phyloP scores from a whole-genome alignment of 345 rosid species.

The Raphanus raphanistrum region DNA sequence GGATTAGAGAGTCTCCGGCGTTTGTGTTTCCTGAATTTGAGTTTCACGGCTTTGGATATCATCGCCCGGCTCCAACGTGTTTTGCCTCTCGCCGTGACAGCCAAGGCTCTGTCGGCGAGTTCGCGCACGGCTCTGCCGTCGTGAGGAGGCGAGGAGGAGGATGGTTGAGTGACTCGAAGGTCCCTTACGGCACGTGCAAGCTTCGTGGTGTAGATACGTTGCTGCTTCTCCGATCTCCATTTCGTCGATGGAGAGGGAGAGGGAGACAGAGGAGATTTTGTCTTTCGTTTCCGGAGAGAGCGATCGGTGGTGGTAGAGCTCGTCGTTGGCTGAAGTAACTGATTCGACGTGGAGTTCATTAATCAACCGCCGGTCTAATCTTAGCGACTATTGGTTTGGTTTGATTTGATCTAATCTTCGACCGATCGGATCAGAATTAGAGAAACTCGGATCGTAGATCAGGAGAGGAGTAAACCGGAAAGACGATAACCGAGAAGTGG shows the following conservation, averaged over 20 bases:
- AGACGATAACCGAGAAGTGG: neutral
- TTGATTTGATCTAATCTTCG: neutral
- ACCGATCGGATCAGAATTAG: conserved; percentile 3
- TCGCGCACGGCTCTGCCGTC: conserved; percentile 72
- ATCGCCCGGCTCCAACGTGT: conserved; percentile 95
- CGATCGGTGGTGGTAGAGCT: conserved; percentile 48
- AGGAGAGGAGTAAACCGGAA: conserved; percentile 14
- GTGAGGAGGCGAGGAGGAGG: conserved; percentile 40
- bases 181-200: conserved; percentile 70
- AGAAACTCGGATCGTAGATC: neutral
- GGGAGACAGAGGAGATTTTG: conserved; percentile 40
- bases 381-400: neutral
- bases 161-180: conserved; percentile 40
- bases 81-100: conserved; percentile 79
- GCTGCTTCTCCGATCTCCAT: conserved; percentile 86
- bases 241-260: conserved; percentile 15
- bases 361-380: neutral
- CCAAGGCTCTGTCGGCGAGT: conserved; percentile 72
- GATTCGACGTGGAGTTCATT: conserved; percentile 37
- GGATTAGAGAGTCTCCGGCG: conserved; percentile 46
- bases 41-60: conserved; percentile 62
- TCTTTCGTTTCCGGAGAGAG: conserved; percentile 62
- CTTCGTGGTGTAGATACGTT: conserved; percentile 75
- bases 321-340: conserved; percentile 29
- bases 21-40: conserved; percentile 74